A percentile compares a stretch with the other conserved stretches of the same genome.
Evolutionary conservation across 2,329 filamentous ascomycete species (phyloP).

Genomic region (Beauveria bassiana): DNA sequence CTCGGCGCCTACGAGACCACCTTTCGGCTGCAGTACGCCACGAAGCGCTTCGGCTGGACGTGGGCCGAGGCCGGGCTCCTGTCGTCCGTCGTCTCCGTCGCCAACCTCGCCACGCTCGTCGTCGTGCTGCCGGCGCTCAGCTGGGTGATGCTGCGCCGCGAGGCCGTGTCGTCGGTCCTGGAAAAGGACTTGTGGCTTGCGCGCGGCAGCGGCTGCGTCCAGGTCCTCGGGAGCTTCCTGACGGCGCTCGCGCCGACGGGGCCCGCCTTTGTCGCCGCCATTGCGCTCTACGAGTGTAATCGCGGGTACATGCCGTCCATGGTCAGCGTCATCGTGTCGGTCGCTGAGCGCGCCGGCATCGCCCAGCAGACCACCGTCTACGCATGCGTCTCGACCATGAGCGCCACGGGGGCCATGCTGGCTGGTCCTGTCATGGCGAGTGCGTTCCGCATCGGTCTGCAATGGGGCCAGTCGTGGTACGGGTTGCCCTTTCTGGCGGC

Average conservation of each 20-base stretch:
- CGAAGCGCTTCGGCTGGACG: conserved; percentile 8
- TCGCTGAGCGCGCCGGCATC: not conserved
- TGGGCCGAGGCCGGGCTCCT: conserved; percentile 10
- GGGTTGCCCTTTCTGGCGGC: conserved; percentile 7
- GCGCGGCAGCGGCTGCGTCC: not conserved
- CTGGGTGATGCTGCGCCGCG: not conserved
- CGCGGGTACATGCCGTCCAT: not conserved
- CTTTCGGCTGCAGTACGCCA: conserved; percentile 9
- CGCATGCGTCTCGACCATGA: not conserved
- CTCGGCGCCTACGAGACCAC: conserved; percentile 5
- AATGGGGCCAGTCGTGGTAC: conserved; percentile 10
- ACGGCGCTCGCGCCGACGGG: conserved; percentile 5
- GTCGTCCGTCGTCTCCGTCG: not conserved
- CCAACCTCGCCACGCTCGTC: conserved; percentile 2
- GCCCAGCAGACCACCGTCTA: conserved; percentile 3
- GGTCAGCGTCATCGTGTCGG: conserved; percentile 1
- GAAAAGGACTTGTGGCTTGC: conserved; percentile 11
- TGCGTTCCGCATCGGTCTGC: conserved; percentile 1
- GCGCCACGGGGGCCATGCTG: not conserved
- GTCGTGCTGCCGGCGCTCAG: conserved; percentile 7
- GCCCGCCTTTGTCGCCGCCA: not conserved
- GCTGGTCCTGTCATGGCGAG: conserved; percentile 4
- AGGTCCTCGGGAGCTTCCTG: conserved; percentile 8
- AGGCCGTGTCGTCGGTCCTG: not conserved
- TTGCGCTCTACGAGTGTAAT: conserved; percentile 5